Conservation (phyloP, 371 early-diverging fungal species). For the Apophysomyces elegans region DNA sequence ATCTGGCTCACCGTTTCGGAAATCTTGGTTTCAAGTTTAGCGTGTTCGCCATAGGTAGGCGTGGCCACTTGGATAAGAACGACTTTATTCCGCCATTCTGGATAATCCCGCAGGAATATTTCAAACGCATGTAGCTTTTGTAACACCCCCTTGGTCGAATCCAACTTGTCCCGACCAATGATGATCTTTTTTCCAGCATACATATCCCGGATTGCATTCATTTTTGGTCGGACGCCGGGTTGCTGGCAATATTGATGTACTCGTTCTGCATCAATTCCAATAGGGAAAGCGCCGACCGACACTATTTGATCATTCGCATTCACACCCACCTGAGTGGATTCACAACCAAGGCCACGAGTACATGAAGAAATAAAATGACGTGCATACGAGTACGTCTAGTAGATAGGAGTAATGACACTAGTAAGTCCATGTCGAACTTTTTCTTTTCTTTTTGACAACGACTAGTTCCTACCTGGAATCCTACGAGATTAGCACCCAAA, state of each 20-base stretch:
- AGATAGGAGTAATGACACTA: not conserved
- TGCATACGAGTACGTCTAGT: conserved; percentile 92
- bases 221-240: conserved; percentile 68
- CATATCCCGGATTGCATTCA: conserved; percentile 79
- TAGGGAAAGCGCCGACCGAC: conserved; percentile 92
- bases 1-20: conserved; percentile 90
- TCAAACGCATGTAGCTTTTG: conserved; percentile 97
- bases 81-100: conserved; percentile 88
- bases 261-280: conserved; percentile 92
- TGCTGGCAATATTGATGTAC: conserved; percentile 49
- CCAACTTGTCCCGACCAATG: conserved; percentile 98
- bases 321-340: conserved; percentile 86
- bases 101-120: conserved; percentile 87
- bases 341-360: conserved; percentile 88
- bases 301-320: conserved; percentile 76
- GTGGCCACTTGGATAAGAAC: conserved; percentile 88
- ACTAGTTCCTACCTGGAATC: conserved; percentile 74
- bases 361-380: conserved; percentile 95
- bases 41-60: conserved; percentile 45
- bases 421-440: too few species aligned
- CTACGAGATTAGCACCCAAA: conserved; percentile 89
- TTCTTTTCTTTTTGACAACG: not conserved
- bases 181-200: conserved; percentile 95
- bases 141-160: conserved; percentile 97
- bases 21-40: conserved; percentile 79